A percentile compares a stretch with the other conserved stretches of the same genome.
Conservation (phyloP, 1,139 yeast species). For the Ashbya aceris region DNA sequence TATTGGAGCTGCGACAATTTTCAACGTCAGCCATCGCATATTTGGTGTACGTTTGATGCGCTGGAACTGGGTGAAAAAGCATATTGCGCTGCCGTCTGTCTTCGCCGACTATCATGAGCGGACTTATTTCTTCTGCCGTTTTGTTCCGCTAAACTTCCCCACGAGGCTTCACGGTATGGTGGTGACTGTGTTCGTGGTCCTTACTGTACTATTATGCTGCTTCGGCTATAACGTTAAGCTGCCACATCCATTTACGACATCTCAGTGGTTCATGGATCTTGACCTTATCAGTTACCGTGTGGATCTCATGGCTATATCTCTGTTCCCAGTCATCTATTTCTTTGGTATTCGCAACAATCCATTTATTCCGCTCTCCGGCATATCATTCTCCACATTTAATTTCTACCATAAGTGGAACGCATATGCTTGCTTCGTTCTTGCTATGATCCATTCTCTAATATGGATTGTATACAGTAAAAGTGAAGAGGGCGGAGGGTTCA, state of each 20-base stretch:
- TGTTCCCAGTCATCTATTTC: slow-evolving; percentile 45
- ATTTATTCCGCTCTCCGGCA: slow-evolving; percentile 42
- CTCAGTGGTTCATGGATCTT: slow-evolving; percentile 32
- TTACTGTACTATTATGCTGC: slow-evolving; percentile 32
- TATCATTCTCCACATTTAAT: slow-evolving; percentile 39
- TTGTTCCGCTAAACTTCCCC: slow-evolving; percentile 37
- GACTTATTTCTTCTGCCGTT: slow-evolving; percentile 24
- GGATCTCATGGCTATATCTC: slow-evolving; percentile 40
- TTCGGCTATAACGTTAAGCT: slow-evolving; percentile 30
- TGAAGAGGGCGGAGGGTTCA: slow-evolving; percentile 25
- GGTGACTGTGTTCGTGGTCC: slow-evolving; percentile 32
- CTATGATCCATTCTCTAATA: slow-evolving; percentile 45
- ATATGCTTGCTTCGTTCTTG: slow-evolving; percentile 29
- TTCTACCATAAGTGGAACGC: slow-evolving; percentile 40
- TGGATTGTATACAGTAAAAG: slow-evolving; percentile 33
- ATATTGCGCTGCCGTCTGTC: slow-evolving; percentile 39
- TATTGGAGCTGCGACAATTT: slow-evolving; percentile 23
- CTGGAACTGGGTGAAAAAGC: slow-evolving; percentile 18
- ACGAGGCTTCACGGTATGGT: slow-evolving; percentile 40
- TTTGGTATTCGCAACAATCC: slow-evolving; percentile 57
- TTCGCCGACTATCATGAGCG: slow-evolving; percentile 33
- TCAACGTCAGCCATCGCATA: slow-evolving; percentile 24
- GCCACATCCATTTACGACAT: slow-evolving; percentile 37
- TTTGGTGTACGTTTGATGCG: slow-evolving; percentile 12
- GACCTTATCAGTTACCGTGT: slow-evolving; percentile 47